Percentiles rank a stretch among this genome's conserved stretches.
Evolutionary conservation across 352 stramenopile genomes (phyloP).

Genomic region (Phytophthora lateralis): DNA sequence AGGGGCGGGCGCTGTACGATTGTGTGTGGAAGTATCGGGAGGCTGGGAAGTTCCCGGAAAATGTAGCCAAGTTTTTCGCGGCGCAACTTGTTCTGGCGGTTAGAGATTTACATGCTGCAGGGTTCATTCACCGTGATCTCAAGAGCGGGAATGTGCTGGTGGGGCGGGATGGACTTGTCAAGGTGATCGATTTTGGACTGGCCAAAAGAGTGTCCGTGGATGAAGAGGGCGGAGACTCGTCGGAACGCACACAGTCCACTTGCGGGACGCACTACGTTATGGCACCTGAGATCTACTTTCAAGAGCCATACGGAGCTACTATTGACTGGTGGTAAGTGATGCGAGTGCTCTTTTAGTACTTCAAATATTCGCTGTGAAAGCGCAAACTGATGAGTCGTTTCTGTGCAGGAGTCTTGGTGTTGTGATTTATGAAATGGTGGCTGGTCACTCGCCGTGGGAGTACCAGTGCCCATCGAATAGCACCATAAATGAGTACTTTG

Average conservation of each 20-base stretch:
- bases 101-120: slow-evolving; percentile 46
- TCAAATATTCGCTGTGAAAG: not conserved
- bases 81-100: slow-evolving; percentile 75
- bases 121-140: slow-evolving; percentile 79
- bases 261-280: slow-evolving; percentile 83
- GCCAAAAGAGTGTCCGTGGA: slow-evolving; percentile 32
- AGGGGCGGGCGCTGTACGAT: slow-evolving; percentile 69
- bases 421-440: slow-evolving; percentile 78
- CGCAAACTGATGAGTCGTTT: not conserved
- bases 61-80: slow-evolving; percentile 60
- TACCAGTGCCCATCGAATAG: slow-evolving; percentile 48
- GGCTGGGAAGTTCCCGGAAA: slow-evolving; percentile 51
- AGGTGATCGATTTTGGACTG: slow-evolving; percentile 84
- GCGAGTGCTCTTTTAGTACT: not conserved
- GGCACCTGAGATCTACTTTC: slow-evolving; percentile 68
- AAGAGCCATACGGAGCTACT: slow-evolving; percentile 34
- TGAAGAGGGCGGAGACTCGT: not conserved
- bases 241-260: slow-evolving; percentile 43
- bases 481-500: slow-evolving; percentile 42
- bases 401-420: slow-evolving; percentile 66
- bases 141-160: slow-evolving; percentile 84
- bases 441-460: slow-evolving; percentile 65
- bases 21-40: slow-evolving; percentile 68
- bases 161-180: slow-evolving; percentile 39
- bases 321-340: slow-evolving; percentile 76